Conservation (phyloP, 352 stramenopile species). For the Globisporangium recalcitrans region DNA sequence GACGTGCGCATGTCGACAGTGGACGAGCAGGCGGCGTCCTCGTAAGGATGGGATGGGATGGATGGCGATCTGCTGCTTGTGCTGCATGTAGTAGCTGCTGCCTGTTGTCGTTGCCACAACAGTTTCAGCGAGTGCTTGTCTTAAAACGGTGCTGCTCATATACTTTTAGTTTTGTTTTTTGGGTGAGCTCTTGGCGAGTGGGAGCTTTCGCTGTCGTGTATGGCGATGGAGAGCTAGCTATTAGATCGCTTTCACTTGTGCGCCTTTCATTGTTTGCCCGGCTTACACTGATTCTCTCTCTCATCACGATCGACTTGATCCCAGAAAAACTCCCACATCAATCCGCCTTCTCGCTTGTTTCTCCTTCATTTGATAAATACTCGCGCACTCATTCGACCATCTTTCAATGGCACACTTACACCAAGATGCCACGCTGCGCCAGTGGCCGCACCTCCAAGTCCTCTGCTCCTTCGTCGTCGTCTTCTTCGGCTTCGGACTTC, state of each 20-base stretch:
- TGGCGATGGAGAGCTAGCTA: too few species aligned
- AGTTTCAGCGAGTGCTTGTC: background rate
- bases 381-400: too few species aligned
- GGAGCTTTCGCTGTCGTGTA: background rate
- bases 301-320: background rate
- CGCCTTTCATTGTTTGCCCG: too few species aligned
- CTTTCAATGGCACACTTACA: too few species aligned
- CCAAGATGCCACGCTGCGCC: background rate
- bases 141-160: background rate
- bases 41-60: background rate
- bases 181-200: background rate
- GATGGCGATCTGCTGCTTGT: too few species aligned
- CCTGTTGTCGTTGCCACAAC: background rate
- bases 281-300: background rate
- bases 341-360: background rate
- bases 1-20: constrained; percentile 46
- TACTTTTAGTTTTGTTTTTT: constrained; percentile 4
- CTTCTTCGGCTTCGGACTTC: background rate
- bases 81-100: background rate
- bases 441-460: background rate
- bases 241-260: too few species aligned
- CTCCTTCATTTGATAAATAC: background rate
- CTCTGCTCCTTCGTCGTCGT: background rate
- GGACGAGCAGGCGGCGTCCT: constrained; percentile 22
- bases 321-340: background rate